Base-by-base conservation (phyloP, 2,329 filamentous ascomycete species). In the Cytospora piceae region DNA sequence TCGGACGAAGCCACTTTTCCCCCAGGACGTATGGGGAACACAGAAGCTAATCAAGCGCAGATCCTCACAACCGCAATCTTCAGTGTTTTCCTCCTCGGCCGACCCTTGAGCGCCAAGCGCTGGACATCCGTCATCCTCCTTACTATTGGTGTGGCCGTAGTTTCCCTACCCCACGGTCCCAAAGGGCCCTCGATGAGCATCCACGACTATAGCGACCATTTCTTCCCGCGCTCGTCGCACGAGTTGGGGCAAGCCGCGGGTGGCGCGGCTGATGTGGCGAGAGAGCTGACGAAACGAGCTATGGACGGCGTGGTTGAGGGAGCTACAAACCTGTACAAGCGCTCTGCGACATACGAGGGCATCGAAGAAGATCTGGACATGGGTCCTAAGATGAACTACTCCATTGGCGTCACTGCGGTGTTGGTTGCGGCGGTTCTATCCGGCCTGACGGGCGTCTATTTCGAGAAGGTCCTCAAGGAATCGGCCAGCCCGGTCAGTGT, bases 381-480 rank as follows among this genome's bases (percentile, higher is more conserved):
- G 1, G 77, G 78, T 5, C 80, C 81, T 6, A 74, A 81, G 57
- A 90, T 96, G 86, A 93, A 95, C 77, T 88, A 90, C 69, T 89
- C 90, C 0, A 83, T 95, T 56, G 95, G 95, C 4, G 78, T 98
- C 24, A 79, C 88, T 4, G 90, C 94, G 0, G 94, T 95, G 0
- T 78, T 96, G 51, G 80, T 90, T 14, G 90, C 93, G 15, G 94
- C 93, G 60, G 81, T 89, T 12, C 85, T 95, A 9, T 97, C 94
- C 1, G 93, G 93, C 3, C 80, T 97, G 58, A 94, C 93, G 0
- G 91, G 93, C 0, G 92, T 94, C 1, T 93, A 92, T 72, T 94
- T 94, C 70, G 92, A 98, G 76, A 97, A 96, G 78, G 88, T 97
- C 3, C 82, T 98, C 63, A 97, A 96, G 76, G 91, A 97, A 70